Conservation (phyloP, 2,329 filamentous ascomycete species). For the Coniochaeta pulveracea region DNA sequence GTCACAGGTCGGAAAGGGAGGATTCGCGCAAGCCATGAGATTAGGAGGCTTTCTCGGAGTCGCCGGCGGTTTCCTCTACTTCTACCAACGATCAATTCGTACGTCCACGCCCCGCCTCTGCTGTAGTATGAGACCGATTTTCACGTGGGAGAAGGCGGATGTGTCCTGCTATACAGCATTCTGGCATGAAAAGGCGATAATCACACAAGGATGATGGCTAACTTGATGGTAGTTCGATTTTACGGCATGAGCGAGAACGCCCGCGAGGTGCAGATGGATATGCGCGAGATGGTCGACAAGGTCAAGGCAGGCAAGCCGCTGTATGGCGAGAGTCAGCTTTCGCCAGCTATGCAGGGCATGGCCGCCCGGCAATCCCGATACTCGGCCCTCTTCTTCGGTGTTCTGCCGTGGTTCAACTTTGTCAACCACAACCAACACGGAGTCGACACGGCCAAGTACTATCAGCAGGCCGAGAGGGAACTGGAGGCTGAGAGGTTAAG, state of each 20-base stretch:
- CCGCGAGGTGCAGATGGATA: slow-evolving; percentile 89
- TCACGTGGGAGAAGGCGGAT: no score
- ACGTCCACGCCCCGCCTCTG: slow-evolving; percentile 41
- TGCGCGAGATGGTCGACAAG: slow-evolving; percentile 95
- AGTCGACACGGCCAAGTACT: slow-evolving; percentile 97
- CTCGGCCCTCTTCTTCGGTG: slow-evolving; percentile 69
- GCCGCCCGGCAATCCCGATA: slow-evolving; percentile 89
- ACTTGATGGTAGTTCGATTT: slow-evolving; percentile 86
- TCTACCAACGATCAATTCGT: slow-evolving; percentile 78
- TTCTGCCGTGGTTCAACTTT: slow-evolving; percentile 96
- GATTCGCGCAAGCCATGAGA: slow-evolving; percentile 75
- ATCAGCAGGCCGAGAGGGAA: slow-evolving; percentile 87
- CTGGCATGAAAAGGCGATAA: no score
- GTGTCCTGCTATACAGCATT: no score
- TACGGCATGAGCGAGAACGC: slow-evolving; percentile 91
- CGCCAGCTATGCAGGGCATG: slow-evolving; percentile 86
- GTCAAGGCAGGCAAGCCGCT: slow-evolving; percentile 86
- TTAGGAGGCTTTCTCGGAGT: slow-evolving; percentile 62
- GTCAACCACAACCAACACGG: slow-evolving; percentile 95
- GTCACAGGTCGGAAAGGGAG: slow-evolving; percentile 71
- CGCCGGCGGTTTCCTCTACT: slow-evolving; percentile 69
- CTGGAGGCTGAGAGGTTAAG: slow-evolving; percentile 59
- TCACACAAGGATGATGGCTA: no score
- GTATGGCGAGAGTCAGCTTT: slow-evolving; percentile 70
- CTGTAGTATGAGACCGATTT: no score